Conservation (phyloP, 495 filamentous ascomycete species). For the Hypoxylon perforatum region DNA sequence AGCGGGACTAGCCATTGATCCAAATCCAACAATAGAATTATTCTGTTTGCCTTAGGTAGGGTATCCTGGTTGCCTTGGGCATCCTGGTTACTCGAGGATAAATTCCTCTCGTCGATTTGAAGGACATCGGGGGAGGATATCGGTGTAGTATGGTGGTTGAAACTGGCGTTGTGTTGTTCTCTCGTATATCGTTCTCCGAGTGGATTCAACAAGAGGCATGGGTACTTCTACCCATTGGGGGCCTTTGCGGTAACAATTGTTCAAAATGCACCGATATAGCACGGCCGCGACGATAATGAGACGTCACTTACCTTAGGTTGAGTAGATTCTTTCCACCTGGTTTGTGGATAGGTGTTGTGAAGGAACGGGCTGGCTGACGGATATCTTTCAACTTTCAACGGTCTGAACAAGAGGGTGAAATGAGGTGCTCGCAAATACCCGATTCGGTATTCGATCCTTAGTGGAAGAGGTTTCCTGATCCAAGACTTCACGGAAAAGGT, state of each 20-base stretch:
- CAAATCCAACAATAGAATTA: too few relatives aligned
- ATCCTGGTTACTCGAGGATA: too few relatives aligned
- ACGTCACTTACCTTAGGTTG: conserved; percentile 19
- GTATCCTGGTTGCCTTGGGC: too few relatives aligned
- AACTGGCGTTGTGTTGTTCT: not conserved
- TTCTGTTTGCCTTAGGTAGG: too few relatives aligned
- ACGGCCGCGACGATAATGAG: not conserved
- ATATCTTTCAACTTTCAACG: not conserved
- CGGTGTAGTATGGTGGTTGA: not conserved
- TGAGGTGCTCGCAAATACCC: not conserved
- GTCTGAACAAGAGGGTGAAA: not conserved
- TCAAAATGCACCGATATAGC: not conserved
- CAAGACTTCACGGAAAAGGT: not conserved
- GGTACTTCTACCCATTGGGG: not conserved
- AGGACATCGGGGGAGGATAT: not conserved
- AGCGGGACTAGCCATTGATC: too few relatives aligned
- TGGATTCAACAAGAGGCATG: not conserved
- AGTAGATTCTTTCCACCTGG: conserved; percentile 13
- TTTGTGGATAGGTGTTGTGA: not conserved
- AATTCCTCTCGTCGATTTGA: not conserved
- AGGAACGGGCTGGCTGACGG: conserved; percentile 16
- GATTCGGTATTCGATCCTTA: not conserved
- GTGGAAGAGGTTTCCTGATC: not conserved
- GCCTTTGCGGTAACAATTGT: not conserved
- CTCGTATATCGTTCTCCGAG: not conserved